Conservation (phyloP, 2,329 filamentous ascomycete genomes). For the Aspergillus tubingensis region DNA sequence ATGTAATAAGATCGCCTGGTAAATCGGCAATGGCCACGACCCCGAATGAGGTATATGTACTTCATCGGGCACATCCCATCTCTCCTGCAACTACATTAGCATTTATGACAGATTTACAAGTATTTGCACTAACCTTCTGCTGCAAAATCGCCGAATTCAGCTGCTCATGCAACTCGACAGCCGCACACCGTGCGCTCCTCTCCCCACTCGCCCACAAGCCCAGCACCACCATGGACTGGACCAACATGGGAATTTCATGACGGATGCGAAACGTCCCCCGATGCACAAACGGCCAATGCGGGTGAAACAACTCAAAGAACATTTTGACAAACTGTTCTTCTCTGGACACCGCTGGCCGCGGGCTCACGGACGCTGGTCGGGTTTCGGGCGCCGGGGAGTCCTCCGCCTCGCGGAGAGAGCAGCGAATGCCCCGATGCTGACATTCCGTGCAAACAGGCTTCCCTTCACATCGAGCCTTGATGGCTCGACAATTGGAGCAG, state of each 20-base stretch:
- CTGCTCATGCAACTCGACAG: constrained; percentile 27
- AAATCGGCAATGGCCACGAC: constrained; percentile 35
- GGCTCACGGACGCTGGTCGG: background rate
- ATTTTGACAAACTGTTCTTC: constrained; percentile 20
- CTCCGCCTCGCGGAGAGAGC: constrained; percentile 9
- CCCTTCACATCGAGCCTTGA: constrained; percentile 24
- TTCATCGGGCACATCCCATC: constrained; percentile 25
- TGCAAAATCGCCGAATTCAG: constrained; percentile 26
- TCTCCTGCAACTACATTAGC: constrained; percentile 17
- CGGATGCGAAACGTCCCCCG: constrained; percentile 22
- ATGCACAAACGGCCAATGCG: constrained; percentile 34
- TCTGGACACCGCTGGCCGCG: constrained; percentile 4
- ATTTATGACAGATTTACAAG: background rate
- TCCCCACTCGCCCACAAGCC: constrained; percentile 29
- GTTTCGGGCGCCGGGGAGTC: background rate
- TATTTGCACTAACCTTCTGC: constrained; percentile 25
- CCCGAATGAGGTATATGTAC: background rate
- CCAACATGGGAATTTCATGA: constrained; percentile 28
- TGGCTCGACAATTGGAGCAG: constrained; percentile 22
- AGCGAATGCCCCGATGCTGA: constrained; percentile 18
- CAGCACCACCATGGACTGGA: constrained; percentile 32
- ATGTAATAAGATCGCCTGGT: constrained; percentile 36
- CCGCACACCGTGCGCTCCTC: constrained; percentile 20
- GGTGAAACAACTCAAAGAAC: constrained; percentile 33
- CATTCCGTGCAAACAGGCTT: constrained; percentile 23